Conservation (phyloP, 495 filamentous ascomycete genomes). For the Gamarada debralockiae region DNA sequence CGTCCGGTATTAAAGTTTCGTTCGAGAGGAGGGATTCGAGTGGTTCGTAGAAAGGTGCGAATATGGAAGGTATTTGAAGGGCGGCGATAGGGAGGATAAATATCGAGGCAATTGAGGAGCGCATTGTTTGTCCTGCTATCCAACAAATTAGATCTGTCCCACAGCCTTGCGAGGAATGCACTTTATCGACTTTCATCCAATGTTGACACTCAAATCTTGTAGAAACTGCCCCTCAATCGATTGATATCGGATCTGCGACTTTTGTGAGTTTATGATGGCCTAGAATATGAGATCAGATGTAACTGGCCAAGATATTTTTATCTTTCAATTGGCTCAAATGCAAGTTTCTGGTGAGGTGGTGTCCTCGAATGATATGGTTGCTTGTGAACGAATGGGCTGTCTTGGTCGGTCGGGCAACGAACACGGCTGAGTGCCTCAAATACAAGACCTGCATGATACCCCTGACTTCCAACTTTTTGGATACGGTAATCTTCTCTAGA, state of each 20-base stretch:
- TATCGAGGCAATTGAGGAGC: background rate
- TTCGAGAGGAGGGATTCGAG: slow-evolving; percentile 10
- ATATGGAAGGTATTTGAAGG: slow-evolving; percentile 18
- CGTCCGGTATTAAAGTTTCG: slow-evolving; percentile 2
- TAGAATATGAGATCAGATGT: background rate
- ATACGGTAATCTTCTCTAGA: too few species aligned
- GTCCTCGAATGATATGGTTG: background rate
- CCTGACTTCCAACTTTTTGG: too few species aligned
- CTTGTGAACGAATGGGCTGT: background rate
- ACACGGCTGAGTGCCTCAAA: too few species aligned
- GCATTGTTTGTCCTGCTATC: slow-evolving; percentile 12
- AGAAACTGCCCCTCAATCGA: background rate
- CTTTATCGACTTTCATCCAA: background rate
- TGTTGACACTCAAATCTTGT: background rate
- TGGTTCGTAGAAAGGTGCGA: slow-evolving; percentile 18
- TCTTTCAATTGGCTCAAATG: background rate
- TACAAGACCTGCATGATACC: too few species aligned
- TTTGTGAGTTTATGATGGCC: background rate
- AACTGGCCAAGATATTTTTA: background rate
- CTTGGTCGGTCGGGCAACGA: background rate
- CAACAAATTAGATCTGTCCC: background rate
- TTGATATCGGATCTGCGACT: background rate
- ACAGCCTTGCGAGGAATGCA: background rate
- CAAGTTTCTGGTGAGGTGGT: background rate
- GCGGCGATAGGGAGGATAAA: slow-evolving; percentile 19